Conservation (phyloP, 2,329 filamentous ascomycete species). For the Monosporascus sp. region DNA sequence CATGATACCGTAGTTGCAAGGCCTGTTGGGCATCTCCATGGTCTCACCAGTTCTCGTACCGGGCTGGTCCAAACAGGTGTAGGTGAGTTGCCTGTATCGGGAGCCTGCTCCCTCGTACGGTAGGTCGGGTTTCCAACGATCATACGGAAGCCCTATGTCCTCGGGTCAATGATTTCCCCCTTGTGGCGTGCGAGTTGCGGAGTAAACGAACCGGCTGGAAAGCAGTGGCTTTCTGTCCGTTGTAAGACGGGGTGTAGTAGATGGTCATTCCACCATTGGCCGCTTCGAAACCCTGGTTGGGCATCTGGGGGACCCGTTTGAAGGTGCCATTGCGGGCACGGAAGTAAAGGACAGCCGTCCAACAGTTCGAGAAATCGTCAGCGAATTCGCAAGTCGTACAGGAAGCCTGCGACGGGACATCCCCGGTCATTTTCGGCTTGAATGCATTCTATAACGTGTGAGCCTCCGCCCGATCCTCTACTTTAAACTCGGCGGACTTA, state of each 20-base stretch:
- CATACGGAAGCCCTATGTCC: constrained; percentile 37
- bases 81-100: constrained; percentile 37
- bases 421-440: constrained; percentile 5
- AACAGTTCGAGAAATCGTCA: constrained; percentile 31
- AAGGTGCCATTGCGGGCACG: constrained; percentile 27
- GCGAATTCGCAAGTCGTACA: constrained; percentile 32
- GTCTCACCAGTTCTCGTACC: constrained; percentile 33
- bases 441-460: not conserved
- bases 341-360: constrained; percentile 30
- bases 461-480: not conserved
- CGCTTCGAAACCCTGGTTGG: constrained; percentile 23
- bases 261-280: constrained; percentile 17
- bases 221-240: constrained; percentile 34
- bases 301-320: constrained; percentile 30
- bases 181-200: too few relatives aligned
- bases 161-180: too few relatives aligned
- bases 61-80: constrained; percentile 35
- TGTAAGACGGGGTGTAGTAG: constrained; percentile 36
- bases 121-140: constrained; percentile 34
- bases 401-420: constrained; percentile 15
- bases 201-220: constrained; percentile 30
- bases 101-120: constrained; percentile 28
- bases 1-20: constrained; percentile 38
- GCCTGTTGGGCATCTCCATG: constrained; percentile 30
- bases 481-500: not conserved